Conservation (phyloP, 352 stramenopile species). For the Phytophthora pini region DNA sequence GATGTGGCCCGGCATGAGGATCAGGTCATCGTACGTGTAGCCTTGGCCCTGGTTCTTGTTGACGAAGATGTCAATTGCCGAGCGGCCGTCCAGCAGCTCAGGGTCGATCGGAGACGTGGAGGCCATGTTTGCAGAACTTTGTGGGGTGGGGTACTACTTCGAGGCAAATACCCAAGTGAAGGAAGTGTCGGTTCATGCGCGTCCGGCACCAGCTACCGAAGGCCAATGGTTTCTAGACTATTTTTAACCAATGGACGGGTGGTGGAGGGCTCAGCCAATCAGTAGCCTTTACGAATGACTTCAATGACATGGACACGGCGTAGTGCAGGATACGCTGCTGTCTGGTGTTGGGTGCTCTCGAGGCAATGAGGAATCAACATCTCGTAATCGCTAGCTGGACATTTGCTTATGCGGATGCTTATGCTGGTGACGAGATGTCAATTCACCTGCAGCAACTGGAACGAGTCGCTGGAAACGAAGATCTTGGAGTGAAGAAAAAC, state of each 20-base stretch:
- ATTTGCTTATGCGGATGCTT: neutral
- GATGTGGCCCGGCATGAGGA: constrained; percentile 83
- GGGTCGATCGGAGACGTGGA: constrained; percentile 47
- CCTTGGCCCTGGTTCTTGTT: constrained; percentile 86
- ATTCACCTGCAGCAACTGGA: neutral
- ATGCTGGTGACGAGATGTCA: neutral
- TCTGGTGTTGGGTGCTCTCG: neutral
- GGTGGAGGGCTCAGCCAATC: constrained; percentile 23
- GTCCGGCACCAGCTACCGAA: constrained; percentile 14
- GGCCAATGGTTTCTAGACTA: constrained; percentile 51
- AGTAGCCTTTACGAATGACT: neutral
- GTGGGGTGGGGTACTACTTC: neutral
- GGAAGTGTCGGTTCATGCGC: constrained; percentile 37
- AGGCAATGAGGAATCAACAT: constrained; percentile 13
- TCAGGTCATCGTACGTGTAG: constrained; percentile 86
- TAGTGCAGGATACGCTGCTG: neutral
- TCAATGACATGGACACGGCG: constrained; percentile 3
- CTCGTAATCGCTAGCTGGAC: constrained; percentile 1
- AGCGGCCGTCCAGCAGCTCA: constrained; percentile 75
- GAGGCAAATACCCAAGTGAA: constrained; percentile 50
- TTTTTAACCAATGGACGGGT: constrained; percentile 52
- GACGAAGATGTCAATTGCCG: constrained; percentile 86
- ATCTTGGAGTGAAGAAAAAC: neutral
- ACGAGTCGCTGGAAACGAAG: neutral
- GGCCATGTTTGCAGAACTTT: constrained; percentile 7